Percentiles rank a stretch among this genome's conserved stretches.
Conservation (phyloP, 257 asterid genomes). For the Nicotiana benthamiana region DNA sequence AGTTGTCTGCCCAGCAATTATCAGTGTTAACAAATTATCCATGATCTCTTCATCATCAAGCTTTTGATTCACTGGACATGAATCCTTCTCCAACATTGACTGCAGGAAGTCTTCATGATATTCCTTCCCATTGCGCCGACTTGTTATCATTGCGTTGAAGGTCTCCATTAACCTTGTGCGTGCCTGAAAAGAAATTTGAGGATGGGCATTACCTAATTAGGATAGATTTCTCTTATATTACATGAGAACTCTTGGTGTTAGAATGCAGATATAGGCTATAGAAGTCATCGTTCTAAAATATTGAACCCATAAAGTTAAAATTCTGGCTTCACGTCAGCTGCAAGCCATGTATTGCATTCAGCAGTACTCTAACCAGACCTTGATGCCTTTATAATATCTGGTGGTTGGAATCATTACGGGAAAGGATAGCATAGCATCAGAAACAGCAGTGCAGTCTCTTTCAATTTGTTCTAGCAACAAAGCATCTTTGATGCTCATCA, state of each 20-base stretch:
- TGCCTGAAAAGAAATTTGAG: slow-evolving; percentile 26
- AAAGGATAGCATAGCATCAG: slow-evolving; percentile 44
- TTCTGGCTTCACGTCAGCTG: no score
- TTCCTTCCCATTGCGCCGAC: slow-evolving; percentile 30
- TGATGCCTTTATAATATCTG: slow-evolving; percentile 44
- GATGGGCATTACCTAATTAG: background rate
- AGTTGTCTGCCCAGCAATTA: slow-evolving; percentile 51
- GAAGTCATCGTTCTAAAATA: no score
- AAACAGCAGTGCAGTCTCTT: slow-evolving; percentile 30
- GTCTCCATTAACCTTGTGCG: slow-evolving; percentile 38
- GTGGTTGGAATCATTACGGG: slow-evolving; percentile 58
- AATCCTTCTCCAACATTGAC: slow-evolving; percentile 41
- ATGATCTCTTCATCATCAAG: slow-evolving; percentile 51
- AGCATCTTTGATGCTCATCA: slow-evolving; percentile 39
- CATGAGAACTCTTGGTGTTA: background rate
- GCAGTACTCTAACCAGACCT: slow-evolving; percentile 19
- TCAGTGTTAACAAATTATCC: slow-evolving; percentile 47
- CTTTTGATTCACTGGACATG: slow-evolving; percentile 30
- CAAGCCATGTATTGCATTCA: background rate
- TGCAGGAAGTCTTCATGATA: slow-evolving; percentile 41
- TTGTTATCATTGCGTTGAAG: slow-evolving; percentile 28
- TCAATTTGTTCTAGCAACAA: slow-evolving; percentile 28
- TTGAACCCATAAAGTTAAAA: no score
- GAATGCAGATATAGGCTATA: no score
- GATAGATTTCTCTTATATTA: background rate